Percentiles rank a stretch among this genome's conserved stretches.
These are phyloP conservation scores for Verticillium zaregamsianum DNA, from an alignment of 2,329 filamentous ascomycete species.

Conservation along the genomic window DNA sequence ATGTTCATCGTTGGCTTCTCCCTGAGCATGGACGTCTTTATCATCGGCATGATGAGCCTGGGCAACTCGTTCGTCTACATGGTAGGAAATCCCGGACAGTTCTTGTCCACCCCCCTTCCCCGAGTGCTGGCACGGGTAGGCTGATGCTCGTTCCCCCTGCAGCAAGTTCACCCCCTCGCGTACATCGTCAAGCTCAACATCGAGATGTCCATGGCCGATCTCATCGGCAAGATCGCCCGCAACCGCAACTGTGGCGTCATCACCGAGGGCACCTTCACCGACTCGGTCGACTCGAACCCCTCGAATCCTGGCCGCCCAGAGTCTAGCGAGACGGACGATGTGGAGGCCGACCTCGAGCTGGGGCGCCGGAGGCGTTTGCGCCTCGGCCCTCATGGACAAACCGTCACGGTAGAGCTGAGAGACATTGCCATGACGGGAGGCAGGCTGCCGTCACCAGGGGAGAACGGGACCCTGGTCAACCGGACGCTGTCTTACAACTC, in stretches of 20 bases:
- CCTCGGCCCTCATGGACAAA: not conserved
- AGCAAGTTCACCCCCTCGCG: slow-evolving; percentile 48
- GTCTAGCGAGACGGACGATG: not conserved
- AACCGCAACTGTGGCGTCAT: slow-evolving; percentile 9
- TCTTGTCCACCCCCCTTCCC: not conserved
- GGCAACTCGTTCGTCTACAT: slow-evolving; percentile 14
- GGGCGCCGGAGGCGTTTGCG: not conserved
- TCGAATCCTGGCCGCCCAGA: not conserved
- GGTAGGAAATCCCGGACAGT: not conserved
- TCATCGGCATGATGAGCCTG: slow-evolving; percentile 2
- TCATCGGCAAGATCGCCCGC: slow-evolving; percentile 37
- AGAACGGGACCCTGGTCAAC: not conserved
- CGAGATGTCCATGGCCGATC: slow-evolving; percentile 49
- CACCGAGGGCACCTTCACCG: slow-evolving; percentile 3
- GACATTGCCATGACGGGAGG: not conserved
- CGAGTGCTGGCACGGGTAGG: no score
- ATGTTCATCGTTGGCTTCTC: slow-evolving; percentile 19
- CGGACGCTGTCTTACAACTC: not conserved
- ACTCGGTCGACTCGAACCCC: not conserved
- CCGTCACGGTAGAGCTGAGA: not conserved
- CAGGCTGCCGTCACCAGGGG: not conserved
- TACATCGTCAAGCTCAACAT: slow-evolving; percentile 51
- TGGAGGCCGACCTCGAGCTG: not conserved
- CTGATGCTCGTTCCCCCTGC: slow-evolving; percentile 21
- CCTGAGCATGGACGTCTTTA: slow-evolving; percentile 18